Base-by-base conservation (phyloP, 176 grass and related monocot species). In the Cocos nucifera region DNA sequence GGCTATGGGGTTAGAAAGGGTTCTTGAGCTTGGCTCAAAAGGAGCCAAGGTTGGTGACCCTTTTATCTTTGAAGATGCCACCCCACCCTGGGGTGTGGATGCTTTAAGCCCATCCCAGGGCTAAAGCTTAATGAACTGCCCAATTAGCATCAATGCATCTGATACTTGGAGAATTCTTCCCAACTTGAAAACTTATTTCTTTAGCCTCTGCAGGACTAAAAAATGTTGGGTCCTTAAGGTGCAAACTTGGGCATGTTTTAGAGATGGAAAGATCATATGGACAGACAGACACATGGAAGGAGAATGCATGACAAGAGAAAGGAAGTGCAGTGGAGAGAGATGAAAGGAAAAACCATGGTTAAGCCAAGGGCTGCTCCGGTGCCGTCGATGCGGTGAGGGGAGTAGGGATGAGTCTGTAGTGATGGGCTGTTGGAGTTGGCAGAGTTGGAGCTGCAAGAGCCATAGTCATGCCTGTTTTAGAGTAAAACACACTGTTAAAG, bases 61-160 rank as follows among this genome's bases (percentile, higher is more conserved):
- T 44, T 44, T 44, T 6, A 8, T 44, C 8, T 3, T 44, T 44
- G 35, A 14, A 14, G 35, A 44, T 44, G 35, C 35, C 82, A 82
- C 62, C 82, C 35, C 10, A 82, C 84, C 75, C 70, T 72, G 12
- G 81, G 89, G 85, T 64, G 56, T 61, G 79, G 69, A 76, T 75
- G 76, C 89, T 86, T 78, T 73, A 58, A 76, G 69, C 89, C 82
- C 82, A 95, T 78, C 90, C 86, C 76, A 72, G 90, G 83, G 83
- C 80, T 72, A 70, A 86, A 95, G 82, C 76, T 44, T 2, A 44
- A 14, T 44, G 35, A 2, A 67, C 63, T 68, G 54, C 86, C 84
- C 81, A 79, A 44, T 61, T 75, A 12, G 35, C 73, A 64, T 77
- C 80, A 83, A 79, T 75, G 66, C 80, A 23, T 29, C 75, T 78